Percentiles rank a stretch among this genome's conserved stretches.
Evolutionary conservation across 2,329 filamentous ascomycete species (phyloP).

Genomic region (Gaeumannomyces sp.): DNA sequence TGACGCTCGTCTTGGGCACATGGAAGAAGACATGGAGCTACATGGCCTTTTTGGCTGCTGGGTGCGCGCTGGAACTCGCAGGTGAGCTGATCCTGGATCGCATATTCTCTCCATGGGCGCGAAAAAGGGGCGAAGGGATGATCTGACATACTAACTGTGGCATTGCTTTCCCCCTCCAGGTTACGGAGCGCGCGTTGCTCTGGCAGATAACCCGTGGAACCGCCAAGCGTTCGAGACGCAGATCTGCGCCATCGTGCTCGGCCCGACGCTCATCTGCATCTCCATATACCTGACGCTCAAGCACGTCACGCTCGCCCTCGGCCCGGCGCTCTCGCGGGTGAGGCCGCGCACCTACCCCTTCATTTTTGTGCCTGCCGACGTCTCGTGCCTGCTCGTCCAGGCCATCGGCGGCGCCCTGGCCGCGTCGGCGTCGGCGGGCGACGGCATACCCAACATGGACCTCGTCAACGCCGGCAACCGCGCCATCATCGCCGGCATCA

Average conservation of each 20-base stretch:
- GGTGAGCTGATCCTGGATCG: conserved; percentile 28
- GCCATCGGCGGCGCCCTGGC: conserved; percentile 52
- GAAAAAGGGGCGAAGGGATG: background rate
- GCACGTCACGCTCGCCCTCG: conserved; percentile 46
- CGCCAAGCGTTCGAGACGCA: conserved; percentile 49
- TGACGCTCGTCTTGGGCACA: conserved; percentile 36
- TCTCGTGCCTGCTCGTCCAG: conserved; percentile 53
- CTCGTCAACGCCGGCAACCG: conserved; percentile 41
- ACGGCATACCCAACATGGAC: conserved; percentile 24
- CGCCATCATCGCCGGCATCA: conserved; percentile 48
- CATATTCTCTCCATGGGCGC: background rate
- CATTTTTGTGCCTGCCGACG: conserved; percentile 54
- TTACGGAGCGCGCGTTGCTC: conserved; percentile 45
- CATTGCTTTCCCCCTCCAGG: conserved; percentile 27
- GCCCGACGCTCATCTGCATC: conserved; percentile 55
- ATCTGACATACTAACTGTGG: background rate
- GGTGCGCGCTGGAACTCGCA: conserved; percentile 44
- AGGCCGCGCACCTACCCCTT: conserved; percentile 46
- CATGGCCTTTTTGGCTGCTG: conserved; percentile 40
- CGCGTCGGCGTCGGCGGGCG: conserved; percentile 34
- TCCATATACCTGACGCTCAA: conserved; percentile 60
- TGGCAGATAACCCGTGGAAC: conserved; percentile 50
- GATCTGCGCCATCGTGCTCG: conserved; percentile 53
- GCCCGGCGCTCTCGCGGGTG: conserved; percentile 44
- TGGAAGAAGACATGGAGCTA: conserved; percentile 51